These are phyloP conservation scores for Brachypodium distachyon DNA, from an alignment of 202 grass and related monocot species.

Conservation along the genomic window DNA sequence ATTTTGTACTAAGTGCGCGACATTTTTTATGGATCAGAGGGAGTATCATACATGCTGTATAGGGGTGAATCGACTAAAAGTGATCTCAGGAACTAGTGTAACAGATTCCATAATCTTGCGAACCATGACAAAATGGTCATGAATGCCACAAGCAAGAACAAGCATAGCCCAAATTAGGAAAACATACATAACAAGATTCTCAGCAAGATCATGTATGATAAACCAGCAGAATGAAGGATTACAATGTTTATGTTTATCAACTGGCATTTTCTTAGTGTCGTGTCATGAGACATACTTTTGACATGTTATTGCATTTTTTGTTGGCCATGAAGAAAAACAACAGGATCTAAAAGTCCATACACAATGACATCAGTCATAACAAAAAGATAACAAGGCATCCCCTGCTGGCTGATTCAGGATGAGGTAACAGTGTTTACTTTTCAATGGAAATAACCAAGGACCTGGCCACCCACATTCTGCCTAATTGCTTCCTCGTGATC, in stretches of 20 bases:
- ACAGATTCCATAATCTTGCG: background rate
- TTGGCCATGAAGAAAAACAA: background rate
- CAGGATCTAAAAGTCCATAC: background rate
- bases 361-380: background rate
- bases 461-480: slow-evolving; percentile 85
- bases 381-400: background rate
- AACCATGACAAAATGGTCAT: background rate
- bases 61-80: too few species aligned
- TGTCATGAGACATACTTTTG: background rate
- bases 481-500: slow-evolving; percentile 95
- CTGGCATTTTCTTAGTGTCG: background rate
- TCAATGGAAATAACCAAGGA: slow-evolving; percentile 90
- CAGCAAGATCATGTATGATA: background rate
- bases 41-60: too few species aligned
- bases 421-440: background rate
- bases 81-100: background rate
- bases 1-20: too few species aligned
- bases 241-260: background rate
- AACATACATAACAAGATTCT: background rate
- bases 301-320: slow-evolving; percentile 19
- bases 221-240: too few species aligned
- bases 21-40: too few species aligned
- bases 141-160: background rate
- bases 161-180: background rate
- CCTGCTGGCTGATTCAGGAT: background rate